These are phyloP conservation scores for Dictyostelium capitatum DNA, from an alignment of 78 protist genomes.

Conservation along the genomic window DNA sequence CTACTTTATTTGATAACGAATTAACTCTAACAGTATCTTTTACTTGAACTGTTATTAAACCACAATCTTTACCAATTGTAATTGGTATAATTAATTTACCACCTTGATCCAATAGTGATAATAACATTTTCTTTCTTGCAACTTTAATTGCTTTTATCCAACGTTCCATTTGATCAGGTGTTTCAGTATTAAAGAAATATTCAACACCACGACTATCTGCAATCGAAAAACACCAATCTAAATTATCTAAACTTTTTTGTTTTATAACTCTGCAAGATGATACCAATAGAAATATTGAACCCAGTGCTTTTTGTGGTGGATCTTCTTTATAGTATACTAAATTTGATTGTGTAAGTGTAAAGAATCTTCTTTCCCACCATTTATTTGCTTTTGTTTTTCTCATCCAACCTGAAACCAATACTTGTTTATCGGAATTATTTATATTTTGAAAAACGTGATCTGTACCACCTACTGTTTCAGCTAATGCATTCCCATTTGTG, in stretches of 20 bases:
- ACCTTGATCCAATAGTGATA: slow-evolving; percentile 49
- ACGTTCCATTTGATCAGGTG: slow-evolving; percentile 79
- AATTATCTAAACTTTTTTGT: slow-evolving; percentile 63
- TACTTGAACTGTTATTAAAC: slow-evolving; percentile 30
- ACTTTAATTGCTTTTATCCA: slow-evolving; percentile 60
- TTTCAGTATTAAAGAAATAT: slow-evolving; percentile 75
- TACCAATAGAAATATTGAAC: slow-evolving; percentile 59
- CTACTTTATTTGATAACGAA: slow-evolving; percentile 66
- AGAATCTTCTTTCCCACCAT: slow-evolving; percentile 76
- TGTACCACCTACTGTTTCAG: background rate
- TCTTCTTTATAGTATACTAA: slow-evolving; percentile 76
- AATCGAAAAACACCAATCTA: slow-evolving; percentile 72
- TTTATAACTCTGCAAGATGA: slow-evolving; percentile 67
- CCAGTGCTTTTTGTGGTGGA: slow-evolving; percentile 70
- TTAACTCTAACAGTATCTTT: slow-evolving; percentile 65
- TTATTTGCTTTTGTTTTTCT: slow-evolving; percentile 67
- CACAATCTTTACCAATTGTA: slow-evolving; percentile 68
- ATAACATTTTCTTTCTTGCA: slow-evolving; percentile 57
- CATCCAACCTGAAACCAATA: slow-evolving; percentile 73
- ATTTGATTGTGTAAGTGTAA: slow-evolving; percentile 31
- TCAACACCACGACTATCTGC: slow-evolving; percentile 72
- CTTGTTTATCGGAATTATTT: slow-evolving; percentile 33
- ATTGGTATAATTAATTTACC: slow-evolving; percentile 71
- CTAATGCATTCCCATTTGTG: background rate
- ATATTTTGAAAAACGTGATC: background rate